Evolutionary conservation across 129 eudicot genomes (phyloP).

Genomic region (Artemisia tridentata): DNA sequence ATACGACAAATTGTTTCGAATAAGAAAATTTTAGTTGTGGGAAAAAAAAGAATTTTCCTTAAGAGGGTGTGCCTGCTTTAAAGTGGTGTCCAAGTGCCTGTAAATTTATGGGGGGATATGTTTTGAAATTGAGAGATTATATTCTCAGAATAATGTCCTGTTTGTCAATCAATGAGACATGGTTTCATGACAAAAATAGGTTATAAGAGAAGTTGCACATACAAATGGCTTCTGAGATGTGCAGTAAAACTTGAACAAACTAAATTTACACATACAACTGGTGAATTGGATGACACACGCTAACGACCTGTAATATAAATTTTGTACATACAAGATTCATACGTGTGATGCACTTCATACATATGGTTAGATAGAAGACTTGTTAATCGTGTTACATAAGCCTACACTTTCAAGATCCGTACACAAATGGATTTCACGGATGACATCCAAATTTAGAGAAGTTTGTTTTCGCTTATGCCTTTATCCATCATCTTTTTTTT

Average conservation of each 20-base stretch:
- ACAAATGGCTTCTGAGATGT: neutral
- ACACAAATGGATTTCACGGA: neutral
- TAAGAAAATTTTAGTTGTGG: too few relatives aligned
- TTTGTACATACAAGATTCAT: conserved; percentile 5
- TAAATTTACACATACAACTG: neutral
- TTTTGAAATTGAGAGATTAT: too few relatives aligned
- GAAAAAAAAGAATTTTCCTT: too few relatives aligned
- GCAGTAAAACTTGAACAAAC: neutral
- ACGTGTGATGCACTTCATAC: neutral
- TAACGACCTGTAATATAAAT: neutral
- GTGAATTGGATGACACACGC: neutral
- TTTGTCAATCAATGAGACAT: neutral
- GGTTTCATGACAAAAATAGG: neutral
- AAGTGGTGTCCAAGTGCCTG: too few relatives aligned
- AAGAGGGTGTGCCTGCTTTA: too few relatives aligned
- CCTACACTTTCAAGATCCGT: neutral
- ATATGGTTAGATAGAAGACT: neutral
- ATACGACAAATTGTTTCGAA: too few relatives aligned
- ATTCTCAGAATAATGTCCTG: too few relatives aligned
- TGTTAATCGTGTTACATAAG: conserved; percentile 3
- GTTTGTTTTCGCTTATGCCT: too few relatives aligned
- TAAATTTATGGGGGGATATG: too few relatives aligned
- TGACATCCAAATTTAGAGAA: conserved; percentile 6
- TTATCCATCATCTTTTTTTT: conserved; percentile 6
- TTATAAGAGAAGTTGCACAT: too few relatives aligned